phyloP scores from a whole-genome alignment of 306 rosid species.

The Acacia melanoxylon region DNA sequence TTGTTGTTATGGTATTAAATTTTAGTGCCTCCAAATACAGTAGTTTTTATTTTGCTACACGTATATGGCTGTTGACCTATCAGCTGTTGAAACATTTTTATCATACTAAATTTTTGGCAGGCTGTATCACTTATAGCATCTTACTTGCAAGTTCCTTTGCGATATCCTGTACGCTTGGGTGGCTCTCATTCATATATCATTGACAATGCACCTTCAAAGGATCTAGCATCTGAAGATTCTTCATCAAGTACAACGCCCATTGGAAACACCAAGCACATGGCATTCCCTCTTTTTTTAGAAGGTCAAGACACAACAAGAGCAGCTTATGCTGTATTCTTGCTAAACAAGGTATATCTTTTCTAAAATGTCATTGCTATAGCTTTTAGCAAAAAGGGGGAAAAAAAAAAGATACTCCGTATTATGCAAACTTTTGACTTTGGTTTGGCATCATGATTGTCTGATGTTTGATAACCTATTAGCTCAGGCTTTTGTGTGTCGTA shows the following conservation, averaged over 20 bases:
- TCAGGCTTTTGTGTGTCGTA: not conserved
- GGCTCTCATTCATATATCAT: slow-evolving; percentile 83
- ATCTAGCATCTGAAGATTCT: slow-evolving; percentile 53
- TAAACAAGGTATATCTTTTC: slow-evolving; percentile 72
- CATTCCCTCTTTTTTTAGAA: slow-evolving; percentile 88
- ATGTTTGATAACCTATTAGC: not conserved
- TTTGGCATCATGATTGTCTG: slow-evolving; percentile 15
- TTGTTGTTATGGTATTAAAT: slow-evolving; percentile 1
- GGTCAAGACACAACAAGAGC: slow-evolving; percentile 97
- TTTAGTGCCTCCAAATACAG: slow-evolving; percentile 19
- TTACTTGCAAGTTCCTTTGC: slow-evolving; percentile 84
- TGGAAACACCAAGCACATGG: slow-evolving; percentile 56
- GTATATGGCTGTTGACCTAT: slow-evolving; percentile 25
- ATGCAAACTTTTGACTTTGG: slow-evolving; percentile 6
- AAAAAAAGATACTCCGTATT: not conserved
- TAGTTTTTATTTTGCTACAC: slow-evolving; percentile 4
- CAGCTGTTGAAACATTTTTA: slow-evolving; percentile 38
- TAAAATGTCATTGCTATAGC: not conserved
- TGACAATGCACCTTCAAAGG: slow-evolving; percentile 81
- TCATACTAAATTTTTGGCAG: slow-evolving; percentile 54
- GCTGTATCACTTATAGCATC: slow-evolving; percentile 87
- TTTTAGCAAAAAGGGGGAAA: not conserved
- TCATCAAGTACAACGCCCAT: slow-evolving; percentile 43
- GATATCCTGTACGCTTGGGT: slow-evolving; percentile 80
- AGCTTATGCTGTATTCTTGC: slow-evolving; percentile 87